Evolutionary conservation across 202 grass and related monocot species (phyloP).

Genomic region (Panicum hallii): DNA sequence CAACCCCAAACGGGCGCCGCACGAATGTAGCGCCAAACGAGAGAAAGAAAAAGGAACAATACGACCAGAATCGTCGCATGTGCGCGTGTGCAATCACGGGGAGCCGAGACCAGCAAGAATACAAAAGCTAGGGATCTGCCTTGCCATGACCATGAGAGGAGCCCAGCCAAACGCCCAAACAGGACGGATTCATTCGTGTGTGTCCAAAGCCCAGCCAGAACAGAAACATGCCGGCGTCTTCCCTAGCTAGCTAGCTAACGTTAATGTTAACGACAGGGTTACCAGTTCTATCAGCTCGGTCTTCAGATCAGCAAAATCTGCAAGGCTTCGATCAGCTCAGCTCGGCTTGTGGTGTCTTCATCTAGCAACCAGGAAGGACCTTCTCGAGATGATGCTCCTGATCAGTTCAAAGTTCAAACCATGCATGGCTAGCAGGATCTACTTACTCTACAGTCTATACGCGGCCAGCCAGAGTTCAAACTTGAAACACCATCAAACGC

Average conservation of each 20-base stretch:
- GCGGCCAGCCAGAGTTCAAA: not conserved
- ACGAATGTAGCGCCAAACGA: not conserved
- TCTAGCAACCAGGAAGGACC: not conserved
- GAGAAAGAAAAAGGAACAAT: not conserved
- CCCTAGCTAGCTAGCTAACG: not conserved
- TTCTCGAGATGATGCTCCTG: not conserved
- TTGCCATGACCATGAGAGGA: not conserved
- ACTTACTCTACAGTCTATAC: not conserved
- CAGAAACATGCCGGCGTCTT: not conserved
- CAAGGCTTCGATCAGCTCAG: no score
- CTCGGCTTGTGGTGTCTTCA: not conserved
- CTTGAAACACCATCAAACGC: not conserved
- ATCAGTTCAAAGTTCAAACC: not conserved
- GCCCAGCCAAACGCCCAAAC: not conserved
- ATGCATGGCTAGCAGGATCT: not conserved
- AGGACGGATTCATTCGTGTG: not conserved
- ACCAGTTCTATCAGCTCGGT: not conserved
- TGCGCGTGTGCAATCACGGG: no score
- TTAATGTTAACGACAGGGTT: not conserved
- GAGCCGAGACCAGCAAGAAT: not conserved
- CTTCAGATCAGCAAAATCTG: no score
- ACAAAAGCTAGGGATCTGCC: slow-evolving; percentile 34
- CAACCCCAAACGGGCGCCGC: not conserved
- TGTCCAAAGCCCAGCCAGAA: not conserved
- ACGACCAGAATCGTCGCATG: no score